Evolutionary conservation across 1,139 yeast species (phyloP), one percentile per base, ranked within the genome.

Genomic region (Yamadazyma sp.): DNA sequence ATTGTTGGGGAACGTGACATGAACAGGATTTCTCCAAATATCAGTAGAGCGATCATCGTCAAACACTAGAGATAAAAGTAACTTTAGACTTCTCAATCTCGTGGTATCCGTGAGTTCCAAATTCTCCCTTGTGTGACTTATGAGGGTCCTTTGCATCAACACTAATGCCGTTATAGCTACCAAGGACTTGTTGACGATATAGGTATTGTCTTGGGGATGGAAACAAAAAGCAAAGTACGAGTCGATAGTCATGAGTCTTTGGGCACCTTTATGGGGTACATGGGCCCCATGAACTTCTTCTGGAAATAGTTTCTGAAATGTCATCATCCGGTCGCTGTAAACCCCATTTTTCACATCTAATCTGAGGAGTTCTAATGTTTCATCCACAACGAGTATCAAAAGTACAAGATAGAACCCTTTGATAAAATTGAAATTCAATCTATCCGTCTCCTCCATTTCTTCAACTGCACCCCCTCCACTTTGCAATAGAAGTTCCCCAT

Each of bases 21-120:
- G 50, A 13, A 58, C 56, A 1, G 74, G 76, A 42, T 64, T 66
- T 34, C 57, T 59, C 75, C 74, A 70, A 6, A 67, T 43, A 31
- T 59, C 62, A n/a, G 63, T 26, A 2, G 46, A 42, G 6, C 39
- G 31, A 4, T 50, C 53, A 11, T 52, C 55, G 25, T 48, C 50
- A 17, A 53, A 38, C 9, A 50, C 32, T 6, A 45, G 18, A 24
- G 44, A 47, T 11, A 64, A 40, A 7, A 61, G 38, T 11, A 48
- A 39, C 3, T 50, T 46, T 31, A 57, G 51, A 5, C 39, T 18
- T 14, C 35, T 14, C 4, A 39, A 24, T 14, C 37, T 22, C 2
- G 29, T 20, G 1, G 31, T 6, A 7, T 38, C 44, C 20, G 32
- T 33, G 11, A 37, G 15, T 6, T 37, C 42, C 25, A 23, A 22